Percentiles rank a stretch among this genome's conserved stretches.
These are phyloP conservation scores for Komagataella phaffii DNA, from an alignment of 805 yeast species.

Conservation along the genomic window DNA sequence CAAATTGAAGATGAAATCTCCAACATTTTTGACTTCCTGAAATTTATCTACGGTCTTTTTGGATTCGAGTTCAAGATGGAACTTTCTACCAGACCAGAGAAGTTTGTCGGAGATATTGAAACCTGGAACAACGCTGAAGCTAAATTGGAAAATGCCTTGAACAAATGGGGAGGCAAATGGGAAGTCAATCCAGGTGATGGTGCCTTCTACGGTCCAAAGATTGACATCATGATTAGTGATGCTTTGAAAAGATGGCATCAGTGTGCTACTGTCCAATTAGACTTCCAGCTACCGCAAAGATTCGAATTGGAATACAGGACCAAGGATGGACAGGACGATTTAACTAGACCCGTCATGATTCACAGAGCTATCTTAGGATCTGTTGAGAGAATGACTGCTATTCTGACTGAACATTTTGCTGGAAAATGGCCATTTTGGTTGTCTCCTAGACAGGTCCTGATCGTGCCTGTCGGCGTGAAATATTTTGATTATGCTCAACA, in stretches of 20 bases:
- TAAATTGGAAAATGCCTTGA: constrained; percentile 70
- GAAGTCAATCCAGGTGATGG: constrained; percentile 96
- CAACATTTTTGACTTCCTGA: constrained; percentile 74
- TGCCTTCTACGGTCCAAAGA: constrained; percentile 92
- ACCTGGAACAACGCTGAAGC: constrained; percentile 91
- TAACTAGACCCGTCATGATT: constrained; percentile 92
- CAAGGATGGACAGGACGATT: constrained; percentile 43
- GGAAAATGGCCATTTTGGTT: constrained; percentile 99
- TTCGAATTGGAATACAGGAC: constrained; percentile 83
- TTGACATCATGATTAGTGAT: constrained; percentile 90
- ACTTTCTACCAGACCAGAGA: constrained; percentile 94
- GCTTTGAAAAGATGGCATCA: constrained; percentile 96
- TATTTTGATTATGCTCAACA: constrained; percentile 82
- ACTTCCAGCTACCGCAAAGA: constrained; percentile 94
- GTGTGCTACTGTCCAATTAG: constrained; percentile 97
- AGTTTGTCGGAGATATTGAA: constrained; percentile 85
- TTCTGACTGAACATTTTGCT: constrained; percentile 93
- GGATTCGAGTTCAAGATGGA: constrained; percentile 96
- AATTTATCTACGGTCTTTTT: constrained; percentile 77
- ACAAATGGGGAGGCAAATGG: constrained; percentile 83
- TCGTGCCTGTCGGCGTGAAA: constrained; percentile 94
- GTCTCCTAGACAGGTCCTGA: constrained; percentile 96
- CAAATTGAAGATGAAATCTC: constrained; percentile 83
- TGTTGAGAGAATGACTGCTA: constrained; percentile 98
- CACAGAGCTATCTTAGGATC: constrained; percentile 98